A percentile compares a stretch with the other conserved stretches of the same genome.
Conservation (phyloP, 176 grass and related monocot species). For the Zoysia pacifica region DNA sequence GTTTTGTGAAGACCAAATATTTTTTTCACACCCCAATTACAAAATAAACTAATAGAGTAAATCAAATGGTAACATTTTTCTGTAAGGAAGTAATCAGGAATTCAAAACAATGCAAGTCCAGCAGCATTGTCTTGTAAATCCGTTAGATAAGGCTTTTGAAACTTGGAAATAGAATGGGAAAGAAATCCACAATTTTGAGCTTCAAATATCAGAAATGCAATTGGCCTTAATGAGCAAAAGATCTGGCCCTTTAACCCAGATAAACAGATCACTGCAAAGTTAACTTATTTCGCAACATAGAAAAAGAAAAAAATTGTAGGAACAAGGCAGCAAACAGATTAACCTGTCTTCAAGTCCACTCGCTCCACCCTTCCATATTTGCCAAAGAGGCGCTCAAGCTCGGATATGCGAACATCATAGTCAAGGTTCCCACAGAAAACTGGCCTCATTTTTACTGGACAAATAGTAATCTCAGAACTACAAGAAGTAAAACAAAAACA, state of each 20-base stretch:
- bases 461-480: constrained; percentile 4
- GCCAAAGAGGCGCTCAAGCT: constrained; percentile 81
- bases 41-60: constrained; percentile 3
- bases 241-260: background rate
- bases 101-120: background rate
- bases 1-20: background rate
- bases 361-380: constrained; percentile 90
- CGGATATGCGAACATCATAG: constrained; percentile 79
- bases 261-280: background rate
- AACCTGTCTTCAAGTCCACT: constrained; percentile 98
- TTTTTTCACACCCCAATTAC: constrained; percentile 11
- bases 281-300: background rate
- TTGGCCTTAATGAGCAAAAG: background rate
- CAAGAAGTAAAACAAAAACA: background rate
- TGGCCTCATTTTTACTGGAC: constrained; percentile 60
- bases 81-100: background rate
- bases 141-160: background rate
- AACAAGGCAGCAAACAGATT: constrained; percentile 14
- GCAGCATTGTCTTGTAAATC: background rate
- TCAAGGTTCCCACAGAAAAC: constrained; percentile 97
- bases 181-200: background rate
- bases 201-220: background rate
- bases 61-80: background rate
- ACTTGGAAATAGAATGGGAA: background rate
- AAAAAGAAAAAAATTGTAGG: constrained; percentile 1